phyloP scores from a whole-genome alignment of 345 rosid species.

The Physaria fendleri region DNA sequence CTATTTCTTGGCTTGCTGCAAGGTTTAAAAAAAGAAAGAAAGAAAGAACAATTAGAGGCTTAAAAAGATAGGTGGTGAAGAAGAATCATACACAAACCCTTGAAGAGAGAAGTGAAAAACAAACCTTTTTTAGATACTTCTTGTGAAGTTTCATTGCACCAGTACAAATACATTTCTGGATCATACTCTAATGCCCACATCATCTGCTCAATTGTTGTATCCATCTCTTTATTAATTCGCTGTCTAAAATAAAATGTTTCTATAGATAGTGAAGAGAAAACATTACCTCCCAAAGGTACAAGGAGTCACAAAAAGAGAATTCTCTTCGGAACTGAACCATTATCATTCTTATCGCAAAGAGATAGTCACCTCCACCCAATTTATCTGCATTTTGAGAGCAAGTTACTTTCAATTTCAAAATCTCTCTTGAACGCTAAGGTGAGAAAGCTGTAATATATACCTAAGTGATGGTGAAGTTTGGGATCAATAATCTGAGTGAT shows the following conservation, averaged over 20 bases:
- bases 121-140: slow-evolving; percentile 81
- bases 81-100: neutral
- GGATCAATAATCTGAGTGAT: slow-evolving; percentile 95
- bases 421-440: neutral
- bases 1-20: slow-evolving; percentile 35
- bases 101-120: neutral
- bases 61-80: neutral
- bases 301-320: slow-evolving; percentile 89
- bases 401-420: neutral
- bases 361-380: slow-evolving; percentile 93
- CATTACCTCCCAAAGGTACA: slow-evolving; percentile 97
- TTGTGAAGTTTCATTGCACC: slow-evolving; percentile 97
- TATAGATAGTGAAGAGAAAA: neutral
- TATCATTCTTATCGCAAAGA: slow-evolving; percentile 93
- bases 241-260: neutral
- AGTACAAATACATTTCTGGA: slow-evolving; percentile 72
- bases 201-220: slow-evolving; percentile 53
- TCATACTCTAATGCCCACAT: slow-evolving; percentile 99
- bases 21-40: too few species aligned
- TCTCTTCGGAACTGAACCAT: slow-evolving; percentile 97
- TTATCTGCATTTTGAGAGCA: slow-evolving; percentile 47
- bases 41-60: neutral
- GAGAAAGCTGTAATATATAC: slow-evolving; percentile 34
- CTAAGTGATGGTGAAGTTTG: slow-evolving; percentile 93
- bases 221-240: neutral